Base-by-base conservation (phyloP, 345 rosid species). In the Euphorbia lathyris region DNA sequence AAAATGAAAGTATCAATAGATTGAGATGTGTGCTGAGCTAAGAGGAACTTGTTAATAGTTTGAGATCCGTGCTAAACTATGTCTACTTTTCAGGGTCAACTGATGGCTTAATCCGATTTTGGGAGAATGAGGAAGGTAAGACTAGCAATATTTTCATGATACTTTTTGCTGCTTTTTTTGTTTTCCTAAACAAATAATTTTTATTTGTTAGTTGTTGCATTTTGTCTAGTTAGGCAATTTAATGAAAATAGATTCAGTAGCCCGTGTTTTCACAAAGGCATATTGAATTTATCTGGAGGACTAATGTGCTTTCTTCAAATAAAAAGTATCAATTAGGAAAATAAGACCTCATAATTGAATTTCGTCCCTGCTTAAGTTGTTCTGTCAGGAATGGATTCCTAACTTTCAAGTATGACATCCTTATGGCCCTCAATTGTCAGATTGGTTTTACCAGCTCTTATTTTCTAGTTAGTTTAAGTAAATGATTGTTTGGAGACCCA, bases 41-140 rank as follows among this genome's bases (percentile, higher is more conserved):
- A 58, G 11, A 32, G 45, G 64, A 19, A 60, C 19, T 19, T 60
- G 23, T 50, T 55, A 50, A 56, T 22, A 68, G 36, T 57, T 52
- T 58, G 8, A 59, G 60, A 50, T 64, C 38, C 19, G 63, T 61
- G 7, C 51, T 68, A 43, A 74, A 75, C 72, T 50, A 26, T 71
- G 58, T 50, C 7, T 56, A 53, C 58, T 66, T 77, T 80, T 74
- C 89, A 95, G 99, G 99, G 73, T 94, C 99, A 32, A 89, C 89
- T 66, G 99, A 95, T 84, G 99, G 99, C 27, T 86, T 95, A 52
- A 87, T 95, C n/a, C 92, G 98, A 13, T 95, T 95, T 78, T 95
- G 99, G 99, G 99, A 92, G 81, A 86, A 87, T 58, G 99, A 85
- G 51, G 98, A 86, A 23, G 98, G 99, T 90, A 68, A 80, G 90